Base-by-base conservation (phyloP, 129 eudicot species). In the Chrysanthemum lavandulifolium region DNA sequence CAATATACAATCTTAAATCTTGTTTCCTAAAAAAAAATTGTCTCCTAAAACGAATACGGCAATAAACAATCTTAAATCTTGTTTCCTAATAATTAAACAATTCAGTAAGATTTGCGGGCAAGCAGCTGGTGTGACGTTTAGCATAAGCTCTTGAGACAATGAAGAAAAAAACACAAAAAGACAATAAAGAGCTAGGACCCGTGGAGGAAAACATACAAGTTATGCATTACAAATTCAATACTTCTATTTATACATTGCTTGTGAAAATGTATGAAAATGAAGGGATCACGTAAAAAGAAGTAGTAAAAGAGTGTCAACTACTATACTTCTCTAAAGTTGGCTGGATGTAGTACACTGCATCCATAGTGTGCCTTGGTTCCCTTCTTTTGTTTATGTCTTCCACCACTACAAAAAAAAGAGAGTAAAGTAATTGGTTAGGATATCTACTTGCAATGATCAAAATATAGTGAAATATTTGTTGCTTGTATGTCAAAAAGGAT, bases 251-350 rank as follows among this genome's bases (percentile, higher is more conserved):
- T 61, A 40, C 9, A 45, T 61, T 15, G 49, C 23, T 53, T 53
- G 48, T 54, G n/a, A 25, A 43, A 74, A 40, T 56, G 67, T 36
- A 53, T 31, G 36, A 19, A 40, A 65, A 58, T 58, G 51, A 59
- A 70, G 53, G 19, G 12, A 63, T 48, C 47, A 60, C 58, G 48
- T 5, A n/a, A 64, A 13, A 52, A 56, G 36, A 71, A 65, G 51
- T 49, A 51, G 69, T 27, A 0, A 13, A 43, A 53, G 67, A 66
- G 31, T 23, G 14, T 69, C 27, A 6, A 14, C 71, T 87, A 94
- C n/a, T n/a, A n/a, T n/a, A n/a, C 98, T 94, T 94, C 68, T 94
- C 97, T 86, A 81, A 82, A 10, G 89, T 84, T 78, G 98, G 98
- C 80, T 87, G 98, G 76, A 94, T 84, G 77, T 87, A 94, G 82